A percentile compares a stretch with the other conserved stretches of the same genome.
These are phyloP conservation scores for Amanita pseudoporphyria DNA, from an alignment of 768 basidiomycete species.

Conservation along the genomic window DNA sequence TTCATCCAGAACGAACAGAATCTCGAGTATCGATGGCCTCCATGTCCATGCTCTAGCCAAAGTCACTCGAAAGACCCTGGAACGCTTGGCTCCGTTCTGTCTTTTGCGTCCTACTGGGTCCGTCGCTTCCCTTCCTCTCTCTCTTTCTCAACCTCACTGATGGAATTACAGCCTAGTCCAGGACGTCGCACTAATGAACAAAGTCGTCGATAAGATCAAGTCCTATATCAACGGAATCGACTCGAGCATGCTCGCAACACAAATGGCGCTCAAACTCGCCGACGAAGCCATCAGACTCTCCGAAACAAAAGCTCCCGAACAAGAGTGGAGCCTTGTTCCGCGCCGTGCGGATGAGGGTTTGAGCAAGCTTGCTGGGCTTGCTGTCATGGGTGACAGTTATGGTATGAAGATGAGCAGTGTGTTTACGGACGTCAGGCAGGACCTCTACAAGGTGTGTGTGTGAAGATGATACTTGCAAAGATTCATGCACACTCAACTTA, in stretches of 20 bases:
- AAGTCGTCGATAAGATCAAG: conserved; percentile 19
- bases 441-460: conserved; percentile 25
- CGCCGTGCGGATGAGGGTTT: conserved; percentile 10
- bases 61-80: conserved; percentile 26
- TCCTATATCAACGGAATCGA: conserved; percentile 20
- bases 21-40: conserved; percentile 10
- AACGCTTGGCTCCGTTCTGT: conserved; percentile 27
- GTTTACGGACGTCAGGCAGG: conserved; percentile 25
- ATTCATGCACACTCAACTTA: neutral
- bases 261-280: conserved; percentile 19
- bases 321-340: conserved; percentile 9
- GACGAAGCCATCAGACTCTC: conserved; percentile 16
- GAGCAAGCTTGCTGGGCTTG: conserved; percentile 16
- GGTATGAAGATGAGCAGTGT: conserved; percentile 18
- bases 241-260: conserved; percentile 20
- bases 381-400: conserved; percentile 18
- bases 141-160: neutral
- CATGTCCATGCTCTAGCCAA: conserved; percentile 20
- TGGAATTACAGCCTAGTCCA: neutral
- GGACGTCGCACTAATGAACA: conserved; percentile 15
- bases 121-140: neutral
- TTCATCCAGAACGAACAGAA: neutral
- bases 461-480: neutral
- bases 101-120: conserved; percentile 20
- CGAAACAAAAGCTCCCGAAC: conserved; percentile 12